Base-by-base conservation (phyloP, 768 basidiomycete genomes). In the Pleurotus cornucopiae region DNA sequence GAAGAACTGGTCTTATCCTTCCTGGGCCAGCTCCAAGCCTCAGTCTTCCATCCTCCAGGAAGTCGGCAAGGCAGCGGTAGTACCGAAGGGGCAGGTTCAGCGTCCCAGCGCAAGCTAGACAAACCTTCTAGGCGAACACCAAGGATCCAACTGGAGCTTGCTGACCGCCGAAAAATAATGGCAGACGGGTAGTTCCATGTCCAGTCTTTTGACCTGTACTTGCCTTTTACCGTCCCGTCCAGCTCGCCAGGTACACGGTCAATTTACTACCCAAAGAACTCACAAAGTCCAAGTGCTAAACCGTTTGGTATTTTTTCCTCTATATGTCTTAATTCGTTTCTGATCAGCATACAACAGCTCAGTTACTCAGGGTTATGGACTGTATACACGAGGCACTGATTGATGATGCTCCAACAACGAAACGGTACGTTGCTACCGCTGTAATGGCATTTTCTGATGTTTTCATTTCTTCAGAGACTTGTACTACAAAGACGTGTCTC, bases 401-500 rank as follows among this genome's bases (percentile, higher is more conserved):
- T 1, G 71, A 74, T 16, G 76, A 72, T 13, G 67, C 83, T 11
- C 80, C 89, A 0, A 67, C 76, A 6, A 89, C 88, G 12, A 89
- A 90, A 71, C 72, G 87, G 85, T 84, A 7, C 18, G 58, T 60
- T 23, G n/a, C 21, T 25, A 20, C 3, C 46, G 7, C 2, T 43
- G 12, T 46, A 37, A 38, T 38, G n/a, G 13, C 25, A 6, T 30
- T 16, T 25, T 12, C 9, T 51, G 49, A 25, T 34, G 30, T 34
- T 34, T 34, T 34, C 49, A 51, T n/a, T 6, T 25, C 34, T 7
- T 25, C 57, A 94, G 94, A 12, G 94, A 96, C 68, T 79, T 96
- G 13, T 98, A 82, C 70, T 98, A 98, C 71, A 84, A 84, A 60
- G 91, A 96, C 57, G 88, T 93, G 1, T 60, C 68, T 0, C 71